Conservation (phyloP, 2,329 filamentous ascomycete species). For the Aspergillus amoenus region DNA sequence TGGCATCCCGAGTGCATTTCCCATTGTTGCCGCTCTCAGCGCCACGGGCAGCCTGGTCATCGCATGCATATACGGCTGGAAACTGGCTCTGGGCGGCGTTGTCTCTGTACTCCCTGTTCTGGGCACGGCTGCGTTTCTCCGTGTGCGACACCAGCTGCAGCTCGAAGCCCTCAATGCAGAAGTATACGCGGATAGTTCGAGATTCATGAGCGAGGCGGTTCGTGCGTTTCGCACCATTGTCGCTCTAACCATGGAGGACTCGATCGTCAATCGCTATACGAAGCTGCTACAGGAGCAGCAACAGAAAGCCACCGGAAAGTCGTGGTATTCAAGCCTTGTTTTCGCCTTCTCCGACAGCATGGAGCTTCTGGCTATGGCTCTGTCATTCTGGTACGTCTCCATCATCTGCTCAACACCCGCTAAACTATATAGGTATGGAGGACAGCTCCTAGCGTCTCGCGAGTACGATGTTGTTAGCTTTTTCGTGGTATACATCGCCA, state of each 20-base stretch:
- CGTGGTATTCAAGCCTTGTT: slow-evolving; percentile 61
- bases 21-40: slow-evolving; percentile 65
- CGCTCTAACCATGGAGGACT: slow-evolving; percentile 67
- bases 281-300: slow-evolving; percentile 60
- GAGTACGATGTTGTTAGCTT: slow-evolving; percentile 52
- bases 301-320: slow-evolving; percentile 57
- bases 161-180: slow-evolving; percentile 67
- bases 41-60: slow-evolving; percentile 64
- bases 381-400: slow-evolving; percentile 54
- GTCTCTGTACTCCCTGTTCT: slow-evolving; percentile 49
- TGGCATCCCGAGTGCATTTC: slow-evolving; percentile 46
- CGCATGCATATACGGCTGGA: slow-evolving; percentile 72
- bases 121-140: slow-evolving; percentile 44
- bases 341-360: slow-evolving; percentile 59
- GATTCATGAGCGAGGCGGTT: slow-evolving; percentile 72
- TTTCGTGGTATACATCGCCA: slow-evolving; percentile 63
- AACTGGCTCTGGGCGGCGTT: slow-evolving; percentile 66
- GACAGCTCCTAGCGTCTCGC: slow-evolving; percentile 54
- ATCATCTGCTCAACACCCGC: not conserved
- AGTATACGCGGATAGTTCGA: slow-evolving; percentile 69
- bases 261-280: slow-evolving; percentile 62
- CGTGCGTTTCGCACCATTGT: slow-evolving; percentile 71
- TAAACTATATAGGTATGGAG: slow-evolving; percentile 57
- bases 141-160: slow-evolving; percentile 63
- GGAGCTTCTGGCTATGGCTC: slow-evolving; percentile 53